Base-by-base conservation (phyloP, 352 stramenopile species). In the Phytophthora tubulina region DNA sequence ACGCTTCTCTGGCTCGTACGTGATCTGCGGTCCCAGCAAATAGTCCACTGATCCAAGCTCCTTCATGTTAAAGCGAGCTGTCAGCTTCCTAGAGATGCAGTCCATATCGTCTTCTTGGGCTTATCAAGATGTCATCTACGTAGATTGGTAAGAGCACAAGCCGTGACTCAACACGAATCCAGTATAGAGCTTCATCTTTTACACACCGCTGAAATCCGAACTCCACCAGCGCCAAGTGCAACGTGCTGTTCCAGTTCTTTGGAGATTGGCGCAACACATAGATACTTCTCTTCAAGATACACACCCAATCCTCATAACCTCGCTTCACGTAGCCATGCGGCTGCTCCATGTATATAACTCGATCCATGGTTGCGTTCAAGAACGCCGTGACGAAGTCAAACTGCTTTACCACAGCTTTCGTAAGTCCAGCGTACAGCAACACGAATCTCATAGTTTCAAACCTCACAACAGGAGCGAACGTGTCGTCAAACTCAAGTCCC, bases 331-430 rank as follows among this genome's bases (percentile, higher is more conserved):
- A n/a, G 0, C 44, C 35, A 14, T 54, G 3, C 0, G 53, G 36
- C 27, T 64, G 63, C 45, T 70, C 52, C 44, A 59, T 70, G 27
- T 17, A 70, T 3, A 70, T 59, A 3, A 54, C 21, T 9, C 53
- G 3, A 32, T 70, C 52, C 9, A 10, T 59, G 0, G 62, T 35
- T 1, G 53, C 52, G 14, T 70, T 70, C 6, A 70, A 21, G 38
- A 64, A 63, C n/a, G 42, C 38, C 15, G 21, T 21, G 21, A 21
- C 21, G 21, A 21, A 21, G 21, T 21, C 21, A 21, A 21, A 21
- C 21, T 21, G 44, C 21, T 21, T 49, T 58, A 48, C 30, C 3
- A 51, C 27, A 3, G 21, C 30, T 10, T 53, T 53, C 1, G 48
- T 67, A 36, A 58, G 6, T 7, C 48, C 46, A 3, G 46, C 21